Evolutionary conservation across 306 rosid species (phyloP), one percentile per base, ranked within the genome.

Genomic region (Cucumis cinereus): DNA sequence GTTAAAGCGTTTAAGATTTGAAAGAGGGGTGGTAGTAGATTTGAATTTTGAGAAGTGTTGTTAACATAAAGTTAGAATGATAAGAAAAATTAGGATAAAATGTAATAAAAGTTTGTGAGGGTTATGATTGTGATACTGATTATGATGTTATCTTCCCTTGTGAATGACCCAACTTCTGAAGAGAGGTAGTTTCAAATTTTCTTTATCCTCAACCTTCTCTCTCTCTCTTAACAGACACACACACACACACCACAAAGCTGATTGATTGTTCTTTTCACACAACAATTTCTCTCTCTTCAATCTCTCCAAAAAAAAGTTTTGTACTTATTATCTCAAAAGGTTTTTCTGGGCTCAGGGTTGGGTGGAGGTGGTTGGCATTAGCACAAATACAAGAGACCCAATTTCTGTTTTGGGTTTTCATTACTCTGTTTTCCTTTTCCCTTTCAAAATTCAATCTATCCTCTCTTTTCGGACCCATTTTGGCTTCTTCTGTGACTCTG

Each of bases 351-450:
- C 43, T 30, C 38, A 73, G 64, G 49, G 24, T 45, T 76, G 79
- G 70, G 80, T 73, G 68, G 24, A 54, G 9, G 57, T 57, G 83
- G 77, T 76, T 78, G 28, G 78, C 85, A 68, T 64, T 64, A 24
- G 20, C 72, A 64, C 82, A 83, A 73, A 79, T 24, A 56, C 64
- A 36, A 36, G 49, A 77, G 61, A 68, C 73, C 55, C 10, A 50
- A 40, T 79, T 62, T 69, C 55, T 81, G 60, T 73, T 73, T 4
- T 81, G 45, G 60, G 22, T 74, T 77, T 80, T 63, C 52, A 40
- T 56, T 71, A 81, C 83, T 88, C 76, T 78, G 79, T 73, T 70
- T 70, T 84, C 82, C 85, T 70, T 70, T 53, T 83, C 82, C 86
- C 77, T 72, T 45, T 54, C 75, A 63, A 74, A 43, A 77, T 73